These are phyloP conservation scores for Dothistroma pini DNA, from an alignment of 2,329 filamentous ascomycete species.

Conservation along the genomic window DNA sequence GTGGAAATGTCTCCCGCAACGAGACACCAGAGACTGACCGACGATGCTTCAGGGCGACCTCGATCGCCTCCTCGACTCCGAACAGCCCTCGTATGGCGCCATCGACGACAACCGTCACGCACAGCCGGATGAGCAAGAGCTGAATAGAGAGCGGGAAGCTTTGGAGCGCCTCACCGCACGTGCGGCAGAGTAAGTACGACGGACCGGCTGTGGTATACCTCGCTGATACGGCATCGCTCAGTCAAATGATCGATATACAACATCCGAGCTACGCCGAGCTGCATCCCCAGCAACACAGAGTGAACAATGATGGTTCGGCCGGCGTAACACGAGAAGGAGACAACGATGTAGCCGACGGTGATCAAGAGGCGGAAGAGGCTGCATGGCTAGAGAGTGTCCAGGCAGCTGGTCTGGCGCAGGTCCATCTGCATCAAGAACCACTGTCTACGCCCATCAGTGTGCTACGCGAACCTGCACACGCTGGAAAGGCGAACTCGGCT, in stretches of 20 bases:
- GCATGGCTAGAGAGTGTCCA: slow-evolving; percentile 34
- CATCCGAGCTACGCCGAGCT: slow-evolving; percentile 40
- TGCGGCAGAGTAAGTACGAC: slow-evolving; percentile 44
- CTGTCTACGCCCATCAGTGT: slow-evolving; percentile 28
- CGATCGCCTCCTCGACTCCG: slow-evolving; percentile 46
- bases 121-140: slow-evolving; percentile 48
- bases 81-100: slow-evolving; percentile 45
- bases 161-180: slow-evolving; percentile 49
- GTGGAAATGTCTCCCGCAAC: slow-evolving; percentile 16
- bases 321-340: not conserved
- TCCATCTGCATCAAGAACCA: slow-evolving; percentile 29
- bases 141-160: slow-evolving; percentile 46
- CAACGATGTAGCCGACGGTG: slow-evolving; percentile 13
- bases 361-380: slow-evolving; percentile 28
- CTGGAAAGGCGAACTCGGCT: slow-evolving; percentile 1
- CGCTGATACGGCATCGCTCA: slow-evolving; percentile 21
- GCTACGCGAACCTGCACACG: slow-evolving; percentile 10
- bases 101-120: slow-evolving; percentile 36
- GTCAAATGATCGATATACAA: slow-evolving; percentile 50
- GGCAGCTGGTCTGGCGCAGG: slow-evolving; percentile 21
- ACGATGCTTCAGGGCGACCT: slow-evolving; percentile 41
- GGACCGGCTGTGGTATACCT: not conserved
- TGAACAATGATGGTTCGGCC: slow-evolving; percentile 7
- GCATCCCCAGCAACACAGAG: slow-evolving; percentile 17
- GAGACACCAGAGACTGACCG: slow-evolving; percentile 22